Conservation (phyloP, 768 basidiomycete genomes). For the Lactarius psammicola region DNA sequence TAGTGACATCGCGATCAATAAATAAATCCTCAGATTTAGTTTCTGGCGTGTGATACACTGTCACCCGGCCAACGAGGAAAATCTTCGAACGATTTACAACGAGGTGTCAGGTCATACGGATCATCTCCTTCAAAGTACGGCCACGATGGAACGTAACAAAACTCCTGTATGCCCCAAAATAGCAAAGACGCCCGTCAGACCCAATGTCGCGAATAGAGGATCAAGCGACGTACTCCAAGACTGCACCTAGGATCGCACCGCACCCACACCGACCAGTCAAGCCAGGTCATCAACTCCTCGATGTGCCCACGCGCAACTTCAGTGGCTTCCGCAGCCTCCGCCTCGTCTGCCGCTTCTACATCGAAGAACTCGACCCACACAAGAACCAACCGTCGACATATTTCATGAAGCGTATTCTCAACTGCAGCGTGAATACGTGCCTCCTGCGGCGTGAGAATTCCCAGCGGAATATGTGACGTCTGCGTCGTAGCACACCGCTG, state of each 20-base stretch:
- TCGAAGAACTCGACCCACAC: conserved; percentile 29
- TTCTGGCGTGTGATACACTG: not conserved
- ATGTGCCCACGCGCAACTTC: conserved; percentile 12
- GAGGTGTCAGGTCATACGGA: conserved; percentile 25
- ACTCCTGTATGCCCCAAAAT: conserved; percentile 11
- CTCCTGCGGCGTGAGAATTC: conserved; percentile 27
- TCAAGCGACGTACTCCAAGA: conserved; percentile 21
- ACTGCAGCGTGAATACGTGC: conserved; percentile 24
- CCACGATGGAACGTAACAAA: conserved; percentile 29
- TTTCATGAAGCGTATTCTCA: conserved; percentile 8
- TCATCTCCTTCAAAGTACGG: conserved; percentile 21
- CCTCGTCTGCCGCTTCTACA: conserved; percentile 19
- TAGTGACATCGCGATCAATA: not conserved
- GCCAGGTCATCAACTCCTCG: conserved; percentile 27
- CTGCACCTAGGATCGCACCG: conserved; percentile 25
- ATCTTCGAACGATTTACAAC: conserved; percentile 1
- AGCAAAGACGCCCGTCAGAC: not conserved
- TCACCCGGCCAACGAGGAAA: not conserved
- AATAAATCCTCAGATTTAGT: not conserved
- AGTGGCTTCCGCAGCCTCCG: not conserved
- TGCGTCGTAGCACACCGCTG: conserved; percentile 25
- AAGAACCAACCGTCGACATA: conserved; percentile 25
- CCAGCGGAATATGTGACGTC: not conserved
- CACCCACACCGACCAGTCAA: conserved; percentile 31
- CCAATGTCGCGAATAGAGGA: not conserved